These are phyloP conservation scores for Lactarius akahatsu DNA, from an alignment of 768 basidiomycete genomes.

Conservation along the genomic window DNA sequence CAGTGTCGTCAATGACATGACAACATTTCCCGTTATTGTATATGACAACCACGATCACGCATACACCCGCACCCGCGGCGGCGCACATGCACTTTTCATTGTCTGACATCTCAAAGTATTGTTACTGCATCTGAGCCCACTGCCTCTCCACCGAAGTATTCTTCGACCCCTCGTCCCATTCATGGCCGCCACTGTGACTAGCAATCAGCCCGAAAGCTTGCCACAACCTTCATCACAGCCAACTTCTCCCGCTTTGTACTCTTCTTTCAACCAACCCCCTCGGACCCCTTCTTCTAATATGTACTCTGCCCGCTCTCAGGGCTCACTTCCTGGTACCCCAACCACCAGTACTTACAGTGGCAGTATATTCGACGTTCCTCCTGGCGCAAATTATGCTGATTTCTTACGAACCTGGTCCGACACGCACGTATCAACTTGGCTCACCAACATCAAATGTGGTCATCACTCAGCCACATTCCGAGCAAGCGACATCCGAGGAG, in stretches of 20 bases:
- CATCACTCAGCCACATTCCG: slow-evolving; percentile 68
- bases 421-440: slow-evolving; percentile 70
- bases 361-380: slow-evolving; percentile 53
- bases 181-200: slow-evolving; percentile 32
- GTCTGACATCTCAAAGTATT: slow-evolving; percentile 3
- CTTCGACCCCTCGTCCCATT: not conserved
- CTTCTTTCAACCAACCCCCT: slow-evolving; percentile 38
- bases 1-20: not conserved
- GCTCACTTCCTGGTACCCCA: slow-evolving; percentile 44
- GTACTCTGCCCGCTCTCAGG: slow-evolving; percentile 43
- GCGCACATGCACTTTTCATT: not conserved
- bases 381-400: slow-evolving; percentile 57
- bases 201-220: slow-evolving; percentile 36
- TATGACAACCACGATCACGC: slow-evolving; percentile 1
- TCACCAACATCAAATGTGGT: slow-evolving; percentile 72
- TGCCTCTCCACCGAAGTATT: not conserved
- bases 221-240: slow-evolving; percentile 41
- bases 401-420: slow-evolving; percentile 74
- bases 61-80: not conserved
- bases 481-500: slow-evolving; percentile 87
- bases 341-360: slow-evolving; percentile 34
- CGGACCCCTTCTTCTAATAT: slow-evolving; percentile 38
- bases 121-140: not conserved
- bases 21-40: not conserved
- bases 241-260: slow-evolving; percentile 40